These are phyloP conservation scores for Peronospora farinosa DNA, from an alignment of 352 stramenopile species.

Conservation along the genomic window DNA sequence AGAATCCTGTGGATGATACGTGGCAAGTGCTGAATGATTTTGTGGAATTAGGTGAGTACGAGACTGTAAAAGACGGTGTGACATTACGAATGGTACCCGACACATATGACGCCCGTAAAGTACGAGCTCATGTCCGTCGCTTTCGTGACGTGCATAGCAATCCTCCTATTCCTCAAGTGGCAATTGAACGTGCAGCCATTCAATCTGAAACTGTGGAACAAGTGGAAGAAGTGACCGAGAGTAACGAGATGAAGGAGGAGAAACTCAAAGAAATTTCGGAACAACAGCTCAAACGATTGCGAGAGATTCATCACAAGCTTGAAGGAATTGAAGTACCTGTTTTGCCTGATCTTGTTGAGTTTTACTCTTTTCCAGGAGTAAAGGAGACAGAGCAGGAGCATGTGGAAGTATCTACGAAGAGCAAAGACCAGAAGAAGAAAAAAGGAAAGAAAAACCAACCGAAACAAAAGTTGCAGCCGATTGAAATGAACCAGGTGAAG, in stretches of 20 bases:
- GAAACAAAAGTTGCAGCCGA: slow-evolving; percentile 23
- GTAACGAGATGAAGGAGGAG: slow-evolving; percentile 38
- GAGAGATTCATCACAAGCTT: slow-evolving; percentile 79
- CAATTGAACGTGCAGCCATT: slow-evolving; percentile 13
- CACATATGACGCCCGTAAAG: slow-evolving; percentile 84
- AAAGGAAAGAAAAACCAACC: slow-evolving; percentile 38
- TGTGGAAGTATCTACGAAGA: slow-evolving; percentile 24
- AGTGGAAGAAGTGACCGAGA: slow-evolving; percentile 14
- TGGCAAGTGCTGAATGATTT: slow-evolving; percentile 76
- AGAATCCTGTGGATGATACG: slow-evolving; percentile 17
- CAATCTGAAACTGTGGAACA: slow-evolving; percentile 19
- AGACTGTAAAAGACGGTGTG: slow-evolving; percentile 50
- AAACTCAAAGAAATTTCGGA: slow-evolving; percentile 69
- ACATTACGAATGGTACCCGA: slow-evolving; percentile 81
- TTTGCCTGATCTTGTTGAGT: slow-evolving; percentile 48
- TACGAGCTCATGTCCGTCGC: slow-evolving; percentile 70
- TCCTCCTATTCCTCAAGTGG: slow-evolving; percentile 68
- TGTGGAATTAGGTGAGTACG: slow-evolving; percentile 80
- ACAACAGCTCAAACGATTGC: slow-evolving; percentile 71
- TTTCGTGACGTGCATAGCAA: slow-evolving; percentile 80
- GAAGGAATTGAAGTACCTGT: slow-evolving; percentile 72
- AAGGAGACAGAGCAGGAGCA: slow-evolving; percentile 13
- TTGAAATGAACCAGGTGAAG: slow-evolving; percentile 27
- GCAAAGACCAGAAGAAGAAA: slow-evolving; percentile 35
- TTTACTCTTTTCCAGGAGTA: slow-evolving; percentile 46